Percentiles rank a stretch among this genome's conserved stretches.
Conservation (phyloP, 148 eudicot species). For the Polygonum maritimum region DNA sequence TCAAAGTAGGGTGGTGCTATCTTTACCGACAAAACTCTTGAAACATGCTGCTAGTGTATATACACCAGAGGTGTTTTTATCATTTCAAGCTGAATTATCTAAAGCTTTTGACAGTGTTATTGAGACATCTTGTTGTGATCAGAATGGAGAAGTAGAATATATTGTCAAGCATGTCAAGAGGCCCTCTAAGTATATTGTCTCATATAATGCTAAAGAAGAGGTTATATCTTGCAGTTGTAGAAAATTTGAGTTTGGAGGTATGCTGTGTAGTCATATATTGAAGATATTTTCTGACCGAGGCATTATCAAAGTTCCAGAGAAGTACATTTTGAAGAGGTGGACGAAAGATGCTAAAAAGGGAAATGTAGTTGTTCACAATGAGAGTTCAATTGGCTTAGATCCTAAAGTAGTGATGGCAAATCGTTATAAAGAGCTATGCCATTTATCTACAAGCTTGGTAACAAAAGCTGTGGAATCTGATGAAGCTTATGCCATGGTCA, state of each 20-base stretch:
- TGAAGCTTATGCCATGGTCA: too few species aligned
- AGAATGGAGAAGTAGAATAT: neutral
- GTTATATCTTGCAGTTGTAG: neutral
- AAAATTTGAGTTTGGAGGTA: neutral
- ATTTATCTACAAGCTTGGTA: neutral
- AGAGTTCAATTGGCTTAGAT: neutral
- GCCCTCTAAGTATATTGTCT: neutral
- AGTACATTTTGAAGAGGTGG: neutral
- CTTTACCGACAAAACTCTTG: slow-evolving; percentile 56
- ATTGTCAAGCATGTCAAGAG: neutral
- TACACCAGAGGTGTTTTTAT: slow-evolving; percentile 51
- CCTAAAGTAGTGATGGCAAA: too few species aligned
- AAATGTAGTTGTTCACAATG: neutral
- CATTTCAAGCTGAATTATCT: slow-evolving; percentile 25
- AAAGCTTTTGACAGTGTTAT: neutral
- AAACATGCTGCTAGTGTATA: slow-evolving; percentile 58
- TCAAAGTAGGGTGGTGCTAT: slow-evolving; percentile 32
- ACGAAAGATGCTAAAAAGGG: neutral
- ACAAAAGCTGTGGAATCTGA: too few species aligned
- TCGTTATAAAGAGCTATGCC: too few species aligned
- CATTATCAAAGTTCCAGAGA: neutral
- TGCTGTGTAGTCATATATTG: neutral
- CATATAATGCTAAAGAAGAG: neutral
- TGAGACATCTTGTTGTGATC: neutral
- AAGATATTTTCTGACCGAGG: neutral